Conservation (phyloP, 768 basidiomycete genomes). For the Rickenella mellea region DNA sequence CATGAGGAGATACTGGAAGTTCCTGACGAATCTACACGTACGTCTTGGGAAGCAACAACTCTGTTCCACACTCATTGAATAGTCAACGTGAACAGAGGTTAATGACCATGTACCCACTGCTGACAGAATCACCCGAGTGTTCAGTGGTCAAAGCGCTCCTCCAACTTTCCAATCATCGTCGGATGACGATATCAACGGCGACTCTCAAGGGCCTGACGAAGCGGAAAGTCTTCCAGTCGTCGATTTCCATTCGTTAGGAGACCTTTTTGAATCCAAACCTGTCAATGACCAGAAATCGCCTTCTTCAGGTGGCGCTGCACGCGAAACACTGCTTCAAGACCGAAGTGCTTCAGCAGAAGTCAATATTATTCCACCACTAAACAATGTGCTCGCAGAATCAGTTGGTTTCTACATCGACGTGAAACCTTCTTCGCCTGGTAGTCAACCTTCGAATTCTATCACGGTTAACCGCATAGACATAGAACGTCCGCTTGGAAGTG, state of each 20-base stretch:
- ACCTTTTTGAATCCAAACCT: slow-evolving; percentile 25
- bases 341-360: too few relatives aligned
- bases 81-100: slow-evolving; percentile 27
- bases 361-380: not conserved
- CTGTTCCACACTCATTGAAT: not conserved
- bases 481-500: slow-evolving; percentile 10
- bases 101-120: slow-evolving; percentile 60
- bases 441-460: slow-evolving; percentile 4
- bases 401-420: slow-evolving; percentile 37
- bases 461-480: slow-evolving; percentile 12
- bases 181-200: slow-evolving; percentile 21
- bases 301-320: too few relatives aligned
- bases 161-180: slow-evolving; percentile 11
- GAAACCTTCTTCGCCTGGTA: slow-evolving; percentile 13
- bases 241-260: slow-evolving; percentile 55
- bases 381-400: slow-evolving; percentile 14
- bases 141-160: slow-evolving; percentile 27
- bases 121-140: slow-evolving; percentile 53
- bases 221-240: slow-evolving; percentile 39
- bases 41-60: not conserved
- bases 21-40: slow-evolving; percentile 25
- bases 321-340: slow-evolving; percentile 3
- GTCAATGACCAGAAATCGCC: too few relatives aligned
- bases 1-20: slow-evolving; percentile 37
- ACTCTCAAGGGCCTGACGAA: slow-evolving; percentile 21